Evolutionary conservation across 139 green algal species (phyloP), one percentile per base, ranked within the genome.

Genomic region (Auxenochlorella pyrenoidosa): DNA sequence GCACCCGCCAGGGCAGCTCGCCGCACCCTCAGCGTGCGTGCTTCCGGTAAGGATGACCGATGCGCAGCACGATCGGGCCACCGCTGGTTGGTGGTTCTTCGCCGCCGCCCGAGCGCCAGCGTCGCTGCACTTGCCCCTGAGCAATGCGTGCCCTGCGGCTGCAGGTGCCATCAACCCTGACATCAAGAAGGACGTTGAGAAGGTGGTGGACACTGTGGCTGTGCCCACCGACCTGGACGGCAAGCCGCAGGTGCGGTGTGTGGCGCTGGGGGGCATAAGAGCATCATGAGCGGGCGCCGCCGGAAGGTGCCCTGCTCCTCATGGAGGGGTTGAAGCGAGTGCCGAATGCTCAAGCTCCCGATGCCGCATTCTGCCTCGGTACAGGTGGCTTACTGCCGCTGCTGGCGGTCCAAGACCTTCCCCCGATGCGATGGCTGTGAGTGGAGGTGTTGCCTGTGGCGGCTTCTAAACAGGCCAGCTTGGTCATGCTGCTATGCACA

Each of bases 381-480:
- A 26, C 21, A 71, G 43, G 34, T 0, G 60, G 73, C 63, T 15
- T 76, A 76, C 66, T 86, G 82, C 47, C 70, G 82, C 60, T 86
- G 82, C 51, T 89, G 72, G 79, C 92, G 84, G 24, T 77, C 51
- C 19, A 44, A 26, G 8, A 88, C 32, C 63, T 97, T 97, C 82
- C 94, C 94, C 40, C 87, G 93, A 47, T 97, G 94, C 83, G 79
- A 97, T 70, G 94, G 94, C 30, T 58, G 88, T 32, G 66, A 73
- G 66, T 63, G 16, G 54, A 22, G 47, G 47, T 12, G 8, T 24
- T 63, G 54, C 54, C 16, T 63, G 15, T 24, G 47, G 8, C 47
- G 12, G 47, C 47, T 58, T 6, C 47, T 58, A 12, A 6, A 18
- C 47, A 58, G 47, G 47, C 63, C 16, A 8, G 63, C 63, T 28